Conservation (phyloP, 164 flowering plant genomes). For the Tinospora cordifolia region DNA sequence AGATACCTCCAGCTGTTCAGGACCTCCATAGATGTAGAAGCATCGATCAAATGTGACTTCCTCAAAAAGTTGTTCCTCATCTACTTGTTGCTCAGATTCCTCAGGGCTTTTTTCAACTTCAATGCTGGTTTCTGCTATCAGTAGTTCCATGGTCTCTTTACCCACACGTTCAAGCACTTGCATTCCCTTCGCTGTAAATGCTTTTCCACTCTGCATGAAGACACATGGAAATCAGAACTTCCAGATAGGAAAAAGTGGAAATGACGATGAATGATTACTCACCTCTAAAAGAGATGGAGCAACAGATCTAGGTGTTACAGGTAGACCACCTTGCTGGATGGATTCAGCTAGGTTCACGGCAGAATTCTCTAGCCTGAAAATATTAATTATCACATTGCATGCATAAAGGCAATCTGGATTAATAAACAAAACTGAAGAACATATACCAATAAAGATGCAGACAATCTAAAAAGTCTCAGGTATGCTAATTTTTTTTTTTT, state of each 20-base stretch:
- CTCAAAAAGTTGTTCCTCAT: constrained; percentile 69
- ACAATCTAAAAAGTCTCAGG: neutral
- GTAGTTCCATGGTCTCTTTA: constrained; percentile 88
- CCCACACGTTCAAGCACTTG: constrained; percentile 88
- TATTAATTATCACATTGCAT: no score
- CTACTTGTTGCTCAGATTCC: constrained; percentile 26
- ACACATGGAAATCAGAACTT: neutral
- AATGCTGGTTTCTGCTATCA: constrained; percentile 81
- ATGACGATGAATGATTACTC: constrained; percentile 4
- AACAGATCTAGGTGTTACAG: constrained; percentile 49
- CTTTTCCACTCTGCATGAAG: constrained; percentile 71
- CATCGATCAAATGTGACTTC: constrained; percentile 89
- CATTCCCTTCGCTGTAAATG: constrained; percentile 84
- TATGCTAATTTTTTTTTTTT: neutral
- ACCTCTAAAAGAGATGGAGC: constrained; percentile 88
- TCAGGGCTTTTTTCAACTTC: constrained; percentile 52
- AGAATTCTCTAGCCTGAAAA: constrained; percentile 80
- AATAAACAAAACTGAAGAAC: neutral
- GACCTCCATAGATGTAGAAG: constrained; percentile 98
- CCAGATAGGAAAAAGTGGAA: neutral
- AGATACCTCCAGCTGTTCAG: constrained; percentile 90
- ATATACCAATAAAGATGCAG: neutral
- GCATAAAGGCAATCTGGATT: no score
- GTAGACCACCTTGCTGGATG: constrained; percentile 56
- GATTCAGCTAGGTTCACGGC: constrained; percentile 68